These are phyloP conservation scores for Trametes gibbosa DNA, from an alignment of 768 basidiomycete genomes.

Conservation along the genomic window DNA sequence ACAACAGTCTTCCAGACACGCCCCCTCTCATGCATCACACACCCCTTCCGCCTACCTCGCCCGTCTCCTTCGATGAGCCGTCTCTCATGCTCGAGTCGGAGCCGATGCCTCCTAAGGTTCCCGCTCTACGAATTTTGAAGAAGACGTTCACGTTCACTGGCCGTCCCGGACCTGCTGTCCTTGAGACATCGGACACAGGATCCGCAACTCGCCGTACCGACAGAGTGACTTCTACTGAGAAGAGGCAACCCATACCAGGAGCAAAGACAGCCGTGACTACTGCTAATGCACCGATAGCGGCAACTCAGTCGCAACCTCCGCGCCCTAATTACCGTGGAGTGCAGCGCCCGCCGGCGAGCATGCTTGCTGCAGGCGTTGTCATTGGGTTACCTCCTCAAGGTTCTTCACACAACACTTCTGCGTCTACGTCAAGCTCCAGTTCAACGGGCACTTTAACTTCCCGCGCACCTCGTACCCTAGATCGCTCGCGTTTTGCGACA, in stretches of 20 bases:
- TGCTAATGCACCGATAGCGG: not conserved
- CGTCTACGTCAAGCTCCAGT: constrained; percentile 8
- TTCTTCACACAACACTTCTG: not conserved
- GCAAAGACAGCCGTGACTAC: not conserved
- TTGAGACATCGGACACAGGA: not conserved
- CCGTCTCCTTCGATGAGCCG: constrained; percentile 10
- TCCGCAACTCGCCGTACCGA: not conserved
- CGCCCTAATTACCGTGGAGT: constrained; percentile 26
- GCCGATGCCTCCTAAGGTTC: constrained; percentile 17
- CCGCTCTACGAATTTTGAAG: constrained; percentile 30
- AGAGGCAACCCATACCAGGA: not conserved
- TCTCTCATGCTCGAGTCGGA: constrained; percentile 11
- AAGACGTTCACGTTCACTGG: constrained; percentile 29
- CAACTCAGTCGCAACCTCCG: constrained; percentile 1
- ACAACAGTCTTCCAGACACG: too few relatives aligned
- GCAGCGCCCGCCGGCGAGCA: constrained; percentile 29
- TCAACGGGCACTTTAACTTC: not conserved
- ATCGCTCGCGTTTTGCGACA: constrained; percentile 4
- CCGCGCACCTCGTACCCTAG: not conserved
- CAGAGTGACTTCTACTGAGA: not conserved
- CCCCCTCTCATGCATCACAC: not conserved
- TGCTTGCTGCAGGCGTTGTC: constrained; percentile 7
- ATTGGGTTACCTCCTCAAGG: constrained; percentile 12
- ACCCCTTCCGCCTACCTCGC: constrained; percentile 11
- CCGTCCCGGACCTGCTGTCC: constrained; percentile 1